These are phyloP conservation scores for Lactarius trivialis DNA, from an alignment of 768 basidiomycete species.

Conservation along the genomic window DNA sequence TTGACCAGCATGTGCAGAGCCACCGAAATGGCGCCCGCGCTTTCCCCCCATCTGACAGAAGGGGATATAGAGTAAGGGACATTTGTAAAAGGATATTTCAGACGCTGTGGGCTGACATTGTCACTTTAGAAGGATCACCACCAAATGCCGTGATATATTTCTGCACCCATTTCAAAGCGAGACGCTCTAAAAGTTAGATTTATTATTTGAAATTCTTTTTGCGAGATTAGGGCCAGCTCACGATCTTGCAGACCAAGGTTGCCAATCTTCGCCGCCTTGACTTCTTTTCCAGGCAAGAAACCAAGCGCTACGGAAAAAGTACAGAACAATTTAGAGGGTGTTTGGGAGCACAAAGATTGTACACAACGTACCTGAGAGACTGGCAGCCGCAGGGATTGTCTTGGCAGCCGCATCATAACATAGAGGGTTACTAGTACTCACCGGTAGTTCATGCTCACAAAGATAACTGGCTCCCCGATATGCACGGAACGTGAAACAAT, in stretches of 20 bases:
- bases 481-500: constrained; percentile 15
- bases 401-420: neutral
- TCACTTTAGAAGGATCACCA: constrained; percentile 33
- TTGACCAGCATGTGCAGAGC: constrained; percentile 28
- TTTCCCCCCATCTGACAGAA: constrained; percentile 30
- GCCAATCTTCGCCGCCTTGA: constrained; percentile 19
- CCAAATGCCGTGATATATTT: constrained; percentile 37
- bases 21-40: constrained; percentile 35
- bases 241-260: constrained; percentile 23
- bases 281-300: constrained; percentile 19
- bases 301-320: constrained; percentile 10
- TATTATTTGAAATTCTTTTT: neutral
- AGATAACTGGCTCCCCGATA: constrained; percentile 16
- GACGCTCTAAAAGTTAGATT: constrained; percentile 24
- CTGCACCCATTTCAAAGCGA: constrained; percentile 38
- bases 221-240: constrained; percentile 1
- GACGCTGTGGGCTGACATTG: constrained; percentile 21
- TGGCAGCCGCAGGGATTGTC: neutral
- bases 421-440: neutral
- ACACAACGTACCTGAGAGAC: constrained; percentile 4
- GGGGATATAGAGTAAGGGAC: neutral
- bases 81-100: neutral
- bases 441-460: constrained; percentile 23
- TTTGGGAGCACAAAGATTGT: neutral
- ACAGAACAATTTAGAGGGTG: neutral